A percentile compares a stretch with the other conserved stretches of the same genome.
These are phyloP conservation scores for Pseudofabraea citricarpa DNA, from an alignment of 2,329 filamentous ascomycete species.

Conservation along the genomic window DNA sequence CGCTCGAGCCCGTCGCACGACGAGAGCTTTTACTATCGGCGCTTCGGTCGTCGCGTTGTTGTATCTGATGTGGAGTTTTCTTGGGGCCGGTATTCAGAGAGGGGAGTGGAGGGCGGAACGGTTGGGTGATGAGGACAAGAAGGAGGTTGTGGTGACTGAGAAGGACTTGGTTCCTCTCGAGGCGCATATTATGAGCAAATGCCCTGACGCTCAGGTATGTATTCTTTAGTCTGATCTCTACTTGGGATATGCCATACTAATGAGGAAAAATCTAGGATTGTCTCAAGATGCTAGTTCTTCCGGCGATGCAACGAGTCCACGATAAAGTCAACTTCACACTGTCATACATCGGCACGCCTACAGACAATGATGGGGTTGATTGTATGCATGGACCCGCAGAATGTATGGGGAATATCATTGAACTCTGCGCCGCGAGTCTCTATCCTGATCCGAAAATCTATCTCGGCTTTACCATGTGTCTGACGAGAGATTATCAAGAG, in stretches of 20 bases:
- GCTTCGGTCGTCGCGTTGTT: background rate
- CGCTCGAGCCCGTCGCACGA: background rate
- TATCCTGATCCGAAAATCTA: constrained; percentile 84
- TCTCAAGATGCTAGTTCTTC: constrained; percentile 73
- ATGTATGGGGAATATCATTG: constrained; percentile 90
- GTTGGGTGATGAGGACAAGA: background rate
- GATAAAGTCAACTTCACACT: constrained; percentile 88
- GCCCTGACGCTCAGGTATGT: constrained; percentile 72
- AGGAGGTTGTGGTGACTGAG: background rate
- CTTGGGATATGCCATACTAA: background rate
- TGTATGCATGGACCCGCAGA: constrained; percentile 89
- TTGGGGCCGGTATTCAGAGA: background rate
- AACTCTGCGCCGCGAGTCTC: constrained; percentile 80
- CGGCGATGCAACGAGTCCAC: constrained; percentile 75
- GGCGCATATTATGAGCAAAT: constrained; percentile 96
- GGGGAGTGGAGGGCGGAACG: background rate
- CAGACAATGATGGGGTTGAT: constrained; percentile 73
- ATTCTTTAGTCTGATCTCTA: background rate
- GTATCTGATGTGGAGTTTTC: background rate
- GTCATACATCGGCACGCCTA: constrained; percentile 81
- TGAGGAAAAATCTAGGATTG: constrained; percentile 52
- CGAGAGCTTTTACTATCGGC: background rate
- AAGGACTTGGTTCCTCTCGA: constrained; percentile 66
- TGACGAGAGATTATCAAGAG: constrained; percentile 67
- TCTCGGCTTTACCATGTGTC: constrained; percentile 89